Evolutionary conservation across 2,329 filamentous ascomycete species (phyloP).

Genomic region (Stagonosporopsis chrysanthemi): DNA sequence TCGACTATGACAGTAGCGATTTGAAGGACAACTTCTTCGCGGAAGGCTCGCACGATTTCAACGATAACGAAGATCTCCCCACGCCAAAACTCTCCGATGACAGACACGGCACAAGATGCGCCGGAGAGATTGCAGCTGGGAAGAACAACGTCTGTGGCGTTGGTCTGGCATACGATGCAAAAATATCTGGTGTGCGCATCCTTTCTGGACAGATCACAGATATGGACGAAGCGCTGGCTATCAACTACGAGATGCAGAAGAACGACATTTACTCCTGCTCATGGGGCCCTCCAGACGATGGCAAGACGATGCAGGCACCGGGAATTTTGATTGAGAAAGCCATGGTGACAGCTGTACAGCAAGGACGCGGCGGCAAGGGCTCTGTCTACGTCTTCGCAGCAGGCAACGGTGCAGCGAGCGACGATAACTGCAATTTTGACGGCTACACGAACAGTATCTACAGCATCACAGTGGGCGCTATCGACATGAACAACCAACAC

Average conservation of each 20-base stretch:
- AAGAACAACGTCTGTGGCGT: constrained; percentile 92
- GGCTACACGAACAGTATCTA: constrained; percentile 99
- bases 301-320: constrained; percentile 90
- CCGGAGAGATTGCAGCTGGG: constrained; percentile 91
- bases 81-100: constrained; percentile 85
- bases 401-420: constrained; percentile 85
- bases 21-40: constrained; percentile 94
- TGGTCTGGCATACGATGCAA: constrained; percentile 93
- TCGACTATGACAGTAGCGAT: constrained; percentile 95
- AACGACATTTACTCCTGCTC: constrained; percentile 99
- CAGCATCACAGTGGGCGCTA: constrained; percentile 93
- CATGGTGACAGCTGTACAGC: constrained; percentile 90
- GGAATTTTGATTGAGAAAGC: constrained; percentile 86
- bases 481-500: constrained; percentile 86
- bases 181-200: constrained; percentile 90
- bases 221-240: constrained; percentile 86
- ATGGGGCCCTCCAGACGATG: constrained; percentile 96
- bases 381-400: constrained; percentile 97
- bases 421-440: constrained; percentile 99
- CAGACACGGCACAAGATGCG: constrained; percentile 89
- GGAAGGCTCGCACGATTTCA: constrained; percentile 93
- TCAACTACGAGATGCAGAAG: constrained; percentile 90
- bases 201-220: constrained; percentile 90
- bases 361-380: constrained; percentile 81
- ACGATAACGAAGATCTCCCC: constrained; percentile 80